phyloP scores from a whole-genome alignment of 305 asterid genomes.

The Fraxinus paxiana region DNA sequence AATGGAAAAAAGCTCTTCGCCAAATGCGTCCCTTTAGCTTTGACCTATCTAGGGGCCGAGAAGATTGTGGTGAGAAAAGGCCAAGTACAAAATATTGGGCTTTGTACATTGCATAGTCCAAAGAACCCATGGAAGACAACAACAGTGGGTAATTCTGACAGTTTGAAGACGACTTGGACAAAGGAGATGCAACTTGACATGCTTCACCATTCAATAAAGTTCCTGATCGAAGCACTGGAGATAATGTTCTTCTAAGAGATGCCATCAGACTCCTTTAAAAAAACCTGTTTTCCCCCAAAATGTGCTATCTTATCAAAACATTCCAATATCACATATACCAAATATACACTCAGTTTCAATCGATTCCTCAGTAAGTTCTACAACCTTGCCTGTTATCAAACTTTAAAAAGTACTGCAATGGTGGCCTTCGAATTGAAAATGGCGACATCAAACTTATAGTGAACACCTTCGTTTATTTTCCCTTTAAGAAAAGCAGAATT shows the following conservation, averaged over 20 bases:
- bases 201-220: constrained; percentile 51
- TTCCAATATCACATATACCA: not conserved
- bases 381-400: not conserved
- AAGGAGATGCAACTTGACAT: constrained; percentile 50
- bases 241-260: constrained; percentile 62
- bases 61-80: constrained; percentile 46
- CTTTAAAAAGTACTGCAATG: constrained; percentile 12
- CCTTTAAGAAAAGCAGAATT: constrained; percentile 10
- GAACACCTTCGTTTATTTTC: not conserved
- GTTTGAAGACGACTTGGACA: constrained; percentile 59
- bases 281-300: constrained; percentile 15
- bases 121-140: constrained; percentile 34
- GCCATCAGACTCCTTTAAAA: constrained; percentile 43
- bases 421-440: constrained; percentile 7
- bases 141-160: constrained; percentile 33
- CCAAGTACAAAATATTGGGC: constrained; percentile 41
- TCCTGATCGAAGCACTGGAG: constrained; percentile 60
- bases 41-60: constrained; percentile 51
- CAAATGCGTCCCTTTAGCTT: constrained; percentile 57
- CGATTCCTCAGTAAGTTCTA: not conserved
- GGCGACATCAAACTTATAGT: constrained; percentile 4
- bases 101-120: constrained; percentile 48
- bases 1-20: constrained; percentile 59
- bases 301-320: constrained; percentile 7
- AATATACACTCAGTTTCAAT: constrained; percentile 19